Evolutionary conservation across 2,329 filamentous ascomycete species (phyloP).

Genomic region (Arachnopeziza araneosa): DNA sequence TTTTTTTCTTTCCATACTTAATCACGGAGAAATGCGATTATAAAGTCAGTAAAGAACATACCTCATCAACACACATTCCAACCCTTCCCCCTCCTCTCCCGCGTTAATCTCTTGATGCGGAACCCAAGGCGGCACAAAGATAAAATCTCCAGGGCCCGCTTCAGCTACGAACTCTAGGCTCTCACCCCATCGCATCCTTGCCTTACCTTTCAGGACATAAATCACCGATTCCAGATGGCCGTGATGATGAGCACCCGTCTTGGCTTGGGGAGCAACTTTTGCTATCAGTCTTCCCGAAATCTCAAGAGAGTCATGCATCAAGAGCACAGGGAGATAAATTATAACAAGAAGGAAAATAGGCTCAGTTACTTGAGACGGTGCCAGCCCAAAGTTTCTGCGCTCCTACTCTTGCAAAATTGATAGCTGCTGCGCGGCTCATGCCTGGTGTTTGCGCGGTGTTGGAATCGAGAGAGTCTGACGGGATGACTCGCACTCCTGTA

Average conservation of each 20-base stretch:
- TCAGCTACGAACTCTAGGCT: constrained; percentile 40
- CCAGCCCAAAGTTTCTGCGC: constrained; percentile 42
- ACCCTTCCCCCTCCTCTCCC: constrained; percentile 32
- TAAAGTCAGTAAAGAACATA: too few species aligned
- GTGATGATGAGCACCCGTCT: constrained; percentile 41
- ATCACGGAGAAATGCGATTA: too few species aligned
- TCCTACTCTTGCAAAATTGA: constrained; percentile 39
- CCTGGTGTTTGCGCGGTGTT: constrained; percentile 38
- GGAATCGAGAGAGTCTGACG: constrained; percentile 34
- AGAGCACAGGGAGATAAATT: not conserved
- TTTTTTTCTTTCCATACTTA: not conserved
- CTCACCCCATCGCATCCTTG: constrained; percentile 41
- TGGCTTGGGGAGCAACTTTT: constrained; percentile 32
- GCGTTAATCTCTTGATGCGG: constrained; percentile 44
- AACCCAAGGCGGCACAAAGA: constrained; percentile 40
- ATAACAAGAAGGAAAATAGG: constrained; percentile 14
- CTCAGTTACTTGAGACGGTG: constrained; percentile 34
- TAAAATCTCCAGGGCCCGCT: constrained; percentile 41
- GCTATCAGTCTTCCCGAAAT: not conserved
- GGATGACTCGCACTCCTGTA: constrained; percentile 38
- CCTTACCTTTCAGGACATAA: constrained; percentile 39
- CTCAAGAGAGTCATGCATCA: not conserved
- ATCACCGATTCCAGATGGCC: constrained; percentile 41
- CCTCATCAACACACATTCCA: constrained; percentile 34
- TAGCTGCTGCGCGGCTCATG: constrained; percentile 39